Evolutionary conservation across 2,329 filamentous ascomycete genomes (phyloP), one percentile per base, ranked within the genome.

Genomic region (Macrophomina phaseolina): DNA sequence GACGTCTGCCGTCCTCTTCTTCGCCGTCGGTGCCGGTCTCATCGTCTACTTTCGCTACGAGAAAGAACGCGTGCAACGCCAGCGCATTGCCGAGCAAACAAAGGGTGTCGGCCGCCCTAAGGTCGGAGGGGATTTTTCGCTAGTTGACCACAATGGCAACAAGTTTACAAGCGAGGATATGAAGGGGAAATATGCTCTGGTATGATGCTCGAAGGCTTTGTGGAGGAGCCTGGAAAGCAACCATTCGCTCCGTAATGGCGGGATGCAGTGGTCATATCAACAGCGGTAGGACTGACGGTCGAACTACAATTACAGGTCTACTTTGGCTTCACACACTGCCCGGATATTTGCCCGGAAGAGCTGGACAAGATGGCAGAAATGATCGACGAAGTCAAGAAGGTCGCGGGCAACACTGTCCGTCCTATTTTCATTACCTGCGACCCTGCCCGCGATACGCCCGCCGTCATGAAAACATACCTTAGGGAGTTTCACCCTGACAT

Each of bases 341-440:
- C 95, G 30, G 95, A 99, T 78, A 99, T 99, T 77, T 99, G 95
- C 83, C 95, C 95, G 40, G 95, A 99, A 76, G 95, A 99, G 81
- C 90, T 99, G 73, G 95, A 99, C 83, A 99, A 99, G 84, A 97
- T 99, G 94, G 92, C 94, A n/a, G 85, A 86, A 67, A 97, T 98
- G 88, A 91, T 96, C 75, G 93, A 99, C 76, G 83, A 83, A 67
- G 85, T 89, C 49, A 80, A 81, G 48, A 78, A 79, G 63, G 77
- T 78, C 68, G 79, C 80, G 70, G 83, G 83, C 42, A 77, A 81
- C 62, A 79, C 83, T 60, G 81, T 97, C 71, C 83, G 89, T 36
- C 92, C 94, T 34, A 85, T 99, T 67, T 98, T 99, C 80, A 92
- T 99, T 71, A 97, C 93, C 53, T 98, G 95, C 81, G 95, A 99